Evolutionary conservation across 345 rosid species (phyloP).

Genomic region (Gossypium rotundifolium): DNA sequence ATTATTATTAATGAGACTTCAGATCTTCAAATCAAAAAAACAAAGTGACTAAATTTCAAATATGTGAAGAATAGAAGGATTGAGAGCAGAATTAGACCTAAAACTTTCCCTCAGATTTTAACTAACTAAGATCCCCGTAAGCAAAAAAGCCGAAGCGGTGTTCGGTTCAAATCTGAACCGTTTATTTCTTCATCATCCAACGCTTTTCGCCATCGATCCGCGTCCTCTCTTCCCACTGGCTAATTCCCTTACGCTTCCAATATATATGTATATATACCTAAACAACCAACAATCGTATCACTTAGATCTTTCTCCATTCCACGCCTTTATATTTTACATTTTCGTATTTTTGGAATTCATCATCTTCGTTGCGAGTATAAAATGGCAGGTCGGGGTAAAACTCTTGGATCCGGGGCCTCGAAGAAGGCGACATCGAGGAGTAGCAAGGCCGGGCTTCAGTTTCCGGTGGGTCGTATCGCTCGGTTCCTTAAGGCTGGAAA

Average conservation of each 20-base stretch:
- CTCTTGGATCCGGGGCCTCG: conserved; percentile 71
- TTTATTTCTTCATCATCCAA: conserved; percentile 23
- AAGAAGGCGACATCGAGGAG: conserved; percentile 97
- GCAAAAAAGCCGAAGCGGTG: conserved; percentile 17
- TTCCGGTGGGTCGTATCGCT: conserved; percentile 94
- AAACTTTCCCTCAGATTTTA: conserved; percentile 8
- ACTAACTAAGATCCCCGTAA: not conserved
- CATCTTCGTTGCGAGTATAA: not conserved
- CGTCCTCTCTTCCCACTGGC: conserved; percentile 38
- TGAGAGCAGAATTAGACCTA: too few relatives aligned
- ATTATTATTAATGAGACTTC: too few relatives aligned
- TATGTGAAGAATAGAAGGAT: too few relatives aligned
- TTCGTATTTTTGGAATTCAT: not conserved
- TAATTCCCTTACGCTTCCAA: not conserved
- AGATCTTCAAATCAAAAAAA: too few relatives aligned
- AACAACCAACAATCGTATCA: conserved; percentile 1
- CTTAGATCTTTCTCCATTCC: not conserved
- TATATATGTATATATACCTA: conserved; percentile 33
- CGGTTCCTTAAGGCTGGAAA: conserved; percentile 92
- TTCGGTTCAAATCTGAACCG: conserved; percentile 21
- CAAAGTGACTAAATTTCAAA: too few relatives aligned
- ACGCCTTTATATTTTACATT: not conserved
- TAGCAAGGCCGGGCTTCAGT: conserved; percentile 92
- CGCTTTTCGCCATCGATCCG: conserved; percentile 22
- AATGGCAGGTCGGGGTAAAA: conserved; percentile 95